These are phyloP conservation scores for Zygosaccharomyces sapae DNA, from an alignment of 1,139 yeast genomes.

Conservation along the genomic window DNA sequence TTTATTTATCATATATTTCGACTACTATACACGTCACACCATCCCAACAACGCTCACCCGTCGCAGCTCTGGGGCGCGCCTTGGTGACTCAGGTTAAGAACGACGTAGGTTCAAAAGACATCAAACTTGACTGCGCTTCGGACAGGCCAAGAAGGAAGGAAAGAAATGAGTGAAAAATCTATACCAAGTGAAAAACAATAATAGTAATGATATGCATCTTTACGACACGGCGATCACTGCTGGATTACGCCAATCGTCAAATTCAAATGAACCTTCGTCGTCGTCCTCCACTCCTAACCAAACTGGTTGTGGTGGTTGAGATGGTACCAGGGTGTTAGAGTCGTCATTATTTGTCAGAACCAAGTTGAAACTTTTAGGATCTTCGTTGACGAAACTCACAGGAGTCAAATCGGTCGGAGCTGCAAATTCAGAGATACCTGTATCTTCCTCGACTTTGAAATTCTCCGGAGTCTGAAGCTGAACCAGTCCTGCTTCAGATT, in stretches of 20 bases:
- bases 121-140: slow-evolving; percentile 36
- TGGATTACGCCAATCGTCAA: slow-evolving; percentile 44
- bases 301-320: slow-evolving; percentile 9
- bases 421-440: slow-evolving; percentile 3
- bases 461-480: slow-evolving; percentile 4
- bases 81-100: slow-evolving; percentile 13
- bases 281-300: slow-evolving; percentile 12
- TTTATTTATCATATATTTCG: slow-evolving; percentile 2
- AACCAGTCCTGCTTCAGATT: slow-evolving; percentile 5
- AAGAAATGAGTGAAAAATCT: slow-evolving; percentile 2
- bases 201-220: not conserved
- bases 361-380: slow-evolving; percentile 19
- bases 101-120: slow-evolving; percentile 28
- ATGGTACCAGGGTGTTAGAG: slow-evolving; percentile 9
- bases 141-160: slow-evolving; percentile 21
- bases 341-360: slow-evolving; percentile 17
- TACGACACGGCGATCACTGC: slow-evolving; percentile 37
- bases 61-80: slow-evolving; percentile 8
- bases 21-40: slow-evolving; percentile 2
- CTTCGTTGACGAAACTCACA: slow-evolving; percentile 14
- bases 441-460: not conserved
- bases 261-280: slow-evolving; percentile 30
- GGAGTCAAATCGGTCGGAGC: slow-evolving; percentile 14
- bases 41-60: slow-evolving; percentile 1
- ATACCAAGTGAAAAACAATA: not conserved